Percentiles rank a stretch among this genome's conserved stretches.
Evolutionary conservation across 805 yeast species (phyloP).

Genomic region (Ogataea glucozyma): DNA sequence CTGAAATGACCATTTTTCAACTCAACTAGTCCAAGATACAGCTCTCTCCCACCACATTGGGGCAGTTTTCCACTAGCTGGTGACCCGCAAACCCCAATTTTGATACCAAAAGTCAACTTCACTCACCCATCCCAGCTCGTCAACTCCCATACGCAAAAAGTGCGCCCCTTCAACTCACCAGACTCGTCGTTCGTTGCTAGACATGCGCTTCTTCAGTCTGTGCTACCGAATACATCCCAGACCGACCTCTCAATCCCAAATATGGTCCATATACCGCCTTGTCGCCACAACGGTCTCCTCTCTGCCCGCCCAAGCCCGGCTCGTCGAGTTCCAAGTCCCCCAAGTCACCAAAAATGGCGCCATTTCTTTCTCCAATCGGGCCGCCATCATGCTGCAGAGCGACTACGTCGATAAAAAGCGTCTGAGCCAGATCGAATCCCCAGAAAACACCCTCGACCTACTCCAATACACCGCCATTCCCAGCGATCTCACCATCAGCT

Average conservation of each 20-base stretch:
- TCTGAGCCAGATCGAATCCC: not conserved
- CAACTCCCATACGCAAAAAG: too few species aligned
- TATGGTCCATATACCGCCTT: constrained; percentile 23
- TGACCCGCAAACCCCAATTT: too few species aligned
- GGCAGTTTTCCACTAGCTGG: too few species aligned
- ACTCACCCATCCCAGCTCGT: too few species aligned
- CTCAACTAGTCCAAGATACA: too few species aligned
- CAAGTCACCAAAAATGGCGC: constrained; percentile 17
- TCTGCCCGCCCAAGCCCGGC: constrained; percentile 3
- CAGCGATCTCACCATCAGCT: not conserved
- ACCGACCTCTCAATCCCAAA: constrained; percentile 5
- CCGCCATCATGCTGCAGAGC: constrained; percentile 8
- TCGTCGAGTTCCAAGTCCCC: constrained; percentile 24
- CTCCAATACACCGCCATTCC: not conserved
- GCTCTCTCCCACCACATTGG: too few species aligned
- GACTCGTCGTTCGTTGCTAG: too few species aligned
- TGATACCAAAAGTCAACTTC: too few species aligned
- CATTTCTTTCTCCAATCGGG: constrained; percentile 4
- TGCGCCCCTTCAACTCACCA: too few species aligned
- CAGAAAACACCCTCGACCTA: not conserved
- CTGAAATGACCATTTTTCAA: too few species aligned
- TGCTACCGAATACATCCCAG: not conserved
- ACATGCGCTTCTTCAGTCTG: too few species aligned
- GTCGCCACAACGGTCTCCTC: not conserved
- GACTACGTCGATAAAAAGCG: not conserved